A percentile compares a stretch with the other conserved stretches of the same genome.
These are phyloP conservation scores for Multifurca ochricompacta DNA, from an alignment of 768 basidiomycete species.

Conservation along the genomic window DNA sequence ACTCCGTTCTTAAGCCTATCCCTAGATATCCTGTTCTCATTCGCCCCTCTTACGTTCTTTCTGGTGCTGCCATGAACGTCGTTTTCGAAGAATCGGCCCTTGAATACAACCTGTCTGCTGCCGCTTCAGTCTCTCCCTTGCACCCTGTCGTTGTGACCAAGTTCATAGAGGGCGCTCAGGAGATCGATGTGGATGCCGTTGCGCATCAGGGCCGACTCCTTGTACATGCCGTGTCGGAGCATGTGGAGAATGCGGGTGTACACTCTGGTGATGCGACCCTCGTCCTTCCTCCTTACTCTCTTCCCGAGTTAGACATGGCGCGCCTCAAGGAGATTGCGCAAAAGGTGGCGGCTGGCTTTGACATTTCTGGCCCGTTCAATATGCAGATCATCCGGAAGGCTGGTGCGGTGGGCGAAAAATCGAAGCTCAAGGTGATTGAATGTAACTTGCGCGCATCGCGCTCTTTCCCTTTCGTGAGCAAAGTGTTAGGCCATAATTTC, in stretches of 20 bases:
- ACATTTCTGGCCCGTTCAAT: conserved; percentile 98
- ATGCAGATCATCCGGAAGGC: conserved; percentile 97
- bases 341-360: conserved; percentile 90
- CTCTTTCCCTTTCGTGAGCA: conserved; percentile 98
- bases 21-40: conserved; percentile 91
- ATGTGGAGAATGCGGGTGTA: conserved; percentile 97
- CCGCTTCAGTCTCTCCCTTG: conserved; percentile 90
- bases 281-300: conserved; percentile 89
- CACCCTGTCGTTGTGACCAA: conserved; percentile 99
- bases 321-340: conserved; percentile 90
- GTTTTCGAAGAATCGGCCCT: conserved; percentile 86
- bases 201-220: conserved; percentile 88
- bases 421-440: conserved; percentile 93
- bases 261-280: conserved; percentile 98
- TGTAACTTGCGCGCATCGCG: conserved; percentile 97
- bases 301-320: conserved; percentile 64
- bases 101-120: conserved; percentile 93
- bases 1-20: conserved; percentile 4
- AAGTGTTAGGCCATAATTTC: conserved; percentile 96
- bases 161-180: conserved; percentile 96
- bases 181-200: conserved; percentile 97
- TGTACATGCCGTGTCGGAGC: conserved; percentile 94
- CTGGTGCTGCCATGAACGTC: conserved; percentile 99
- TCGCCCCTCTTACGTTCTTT: conserved; percentile 96
- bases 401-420: conserved; percentile 42